Percentiles rank a stretch among this genome's conserved stretches.
Evolutionary conservation across 306 rosid genomes (phyloP).

Genomic region (Vachellia pachyceras): DNA sequence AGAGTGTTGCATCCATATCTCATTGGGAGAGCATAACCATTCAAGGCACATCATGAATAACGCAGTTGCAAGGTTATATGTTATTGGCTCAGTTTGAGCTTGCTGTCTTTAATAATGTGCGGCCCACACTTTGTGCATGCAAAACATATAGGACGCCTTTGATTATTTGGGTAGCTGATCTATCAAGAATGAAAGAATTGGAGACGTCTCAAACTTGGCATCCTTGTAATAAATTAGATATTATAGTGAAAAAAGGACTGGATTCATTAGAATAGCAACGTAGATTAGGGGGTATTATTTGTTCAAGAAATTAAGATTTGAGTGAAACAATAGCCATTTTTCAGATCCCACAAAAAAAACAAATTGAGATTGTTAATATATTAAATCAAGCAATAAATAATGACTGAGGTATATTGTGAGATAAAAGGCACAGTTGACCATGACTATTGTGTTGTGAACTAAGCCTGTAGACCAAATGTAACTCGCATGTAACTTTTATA

Average conservation of each 20-base stretch:
- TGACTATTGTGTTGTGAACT: neutral
- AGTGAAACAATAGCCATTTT: neutral
- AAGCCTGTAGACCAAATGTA: too few species aligned
- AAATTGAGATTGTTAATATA: neutral
- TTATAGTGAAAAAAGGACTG: neutral
- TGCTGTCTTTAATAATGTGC: conserved; percentile 28
- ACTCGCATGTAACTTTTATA: neutral
- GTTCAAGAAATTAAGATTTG: conserved; percentile 18
- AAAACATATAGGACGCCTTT: conserved; percentile 11
- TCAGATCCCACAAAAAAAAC: neutral
- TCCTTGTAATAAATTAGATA: conserved; percentile 16
- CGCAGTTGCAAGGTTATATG: conserved; percentile 17
- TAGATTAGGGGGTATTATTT: neutral
- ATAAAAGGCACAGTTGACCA: conserved; percentile 11
- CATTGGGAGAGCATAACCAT: conserved; percentile 25
- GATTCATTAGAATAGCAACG: neutral
- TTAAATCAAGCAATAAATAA: conserved; percentile 28
- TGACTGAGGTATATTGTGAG: conserved; percentile 1
- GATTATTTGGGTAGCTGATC: conserved; percentile 18
- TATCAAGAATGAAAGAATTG: conserved; percentile 3
- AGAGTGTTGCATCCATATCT: conserved; percentile 13
- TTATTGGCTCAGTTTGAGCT: conserved; percentile 26
- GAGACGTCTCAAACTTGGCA: conserved; percentile 22
- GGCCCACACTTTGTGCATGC: conserved; percentile 15
- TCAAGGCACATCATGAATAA: conserved; percentile 10